Percentiles rank a stretch among this genome's conserved stretches.
Evolutionary conservation across 768 basidiomycete genomes (phyloP).

Genomic region (Panaeolus papilionaceus): DNA sequence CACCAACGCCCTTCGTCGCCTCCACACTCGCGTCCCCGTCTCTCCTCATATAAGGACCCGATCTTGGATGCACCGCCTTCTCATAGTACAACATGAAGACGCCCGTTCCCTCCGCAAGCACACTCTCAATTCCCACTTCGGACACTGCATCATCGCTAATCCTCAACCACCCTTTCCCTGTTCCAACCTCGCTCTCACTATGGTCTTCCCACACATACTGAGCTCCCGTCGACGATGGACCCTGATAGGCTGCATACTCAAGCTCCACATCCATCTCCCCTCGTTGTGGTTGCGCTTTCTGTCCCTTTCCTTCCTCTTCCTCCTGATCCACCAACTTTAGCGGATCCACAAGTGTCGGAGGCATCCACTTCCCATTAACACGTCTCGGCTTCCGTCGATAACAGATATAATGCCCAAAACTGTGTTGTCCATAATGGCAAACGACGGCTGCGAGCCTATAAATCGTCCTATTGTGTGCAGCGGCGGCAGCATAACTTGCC

Average conservation of each 20-base stretch:
- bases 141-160: slow-evolving; percentile 86
- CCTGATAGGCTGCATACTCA: slow-evolving; percentile 7
- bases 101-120: slow-evolving; percentile 72
- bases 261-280: slow-evolving; percentile 18
- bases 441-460: slow-evolving; percentile 89
- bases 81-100: slow-evolving; percentile 98
- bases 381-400: slow-evolving; percentile 83
- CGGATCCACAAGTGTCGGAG: slow-evolving; percentile 41
- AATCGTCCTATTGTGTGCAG: slow-evolving; percentile 57
- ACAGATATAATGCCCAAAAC: slow-evolving; percentile 94
- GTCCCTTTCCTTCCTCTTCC: slow-evolving; percentile 24
- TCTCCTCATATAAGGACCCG: slow-evolving; percentile 32
- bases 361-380: slow-evolving; percentile 44
- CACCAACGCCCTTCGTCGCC: slow-evolving; percentile 21
- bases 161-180: slow-evolving; percentile 82
- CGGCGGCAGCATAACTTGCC: slow-evolving; percentile 46
- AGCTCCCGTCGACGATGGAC: slow-evolving; percentile 22
- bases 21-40: slow-evolving; percentile 21
- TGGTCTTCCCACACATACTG: slow-evolving; percentile 63
- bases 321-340: slow-evolving; percentile 30
- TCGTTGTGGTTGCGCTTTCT: slow-evolving; percentile 16
- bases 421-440: slow-evolving; percentile 92
- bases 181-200: slow-evolving; percentile 42
- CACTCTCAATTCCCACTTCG: slow-evolving; percentile 77
- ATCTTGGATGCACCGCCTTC: slow-evolving; percentile 46